Conservation (phyloP, 2,329 filamentous ascomycete genomes). For the Dendryphion nanum region DNA sequence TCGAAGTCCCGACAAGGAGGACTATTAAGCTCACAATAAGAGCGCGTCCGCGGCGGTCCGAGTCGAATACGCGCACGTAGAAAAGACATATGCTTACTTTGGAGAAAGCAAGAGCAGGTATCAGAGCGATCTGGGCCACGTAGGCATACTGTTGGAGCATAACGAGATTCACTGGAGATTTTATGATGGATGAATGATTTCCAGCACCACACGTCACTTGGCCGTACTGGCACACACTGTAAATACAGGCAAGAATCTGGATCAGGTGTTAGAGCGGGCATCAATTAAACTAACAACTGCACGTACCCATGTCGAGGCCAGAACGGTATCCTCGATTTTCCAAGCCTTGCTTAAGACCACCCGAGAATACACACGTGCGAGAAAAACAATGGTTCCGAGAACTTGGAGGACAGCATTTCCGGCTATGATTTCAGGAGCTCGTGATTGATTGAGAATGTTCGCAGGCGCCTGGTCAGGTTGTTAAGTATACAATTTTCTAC, state of each 20-base stretch:
- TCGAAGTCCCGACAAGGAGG: conserved; percentile 7
- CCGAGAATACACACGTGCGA: conserved; percentile 19
- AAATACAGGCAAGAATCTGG: conserved; percentile 16
- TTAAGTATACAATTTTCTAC: no score
- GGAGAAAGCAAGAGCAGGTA: conserved; percentile 13
- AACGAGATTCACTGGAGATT: conserved; percentile 5
- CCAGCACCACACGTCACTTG: conserved; percentile 17
- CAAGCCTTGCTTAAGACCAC: conserved; percentile 13
- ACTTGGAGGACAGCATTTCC: conserved; percentile 16
- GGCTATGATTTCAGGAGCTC: conserved; percentile 14
- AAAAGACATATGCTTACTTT: conserved; percentile 24
- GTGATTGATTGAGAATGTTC: conserved; percentile 7
- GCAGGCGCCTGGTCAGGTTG: neutral
- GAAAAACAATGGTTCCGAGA: conserved; percentile 15
- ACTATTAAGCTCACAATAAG: conserved; percentile 15
- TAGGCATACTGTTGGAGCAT: conserved; percentile 18
- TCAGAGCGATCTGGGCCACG: conserved; percentile 13
- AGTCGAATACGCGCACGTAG: conserved; percentile 21
- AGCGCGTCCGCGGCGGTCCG: conserved; percentile 12
- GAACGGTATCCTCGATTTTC: conserved; percentile 17
- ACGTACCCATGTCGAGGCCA: conserved; percentile 18
- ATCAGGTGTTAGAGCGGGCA: no score
- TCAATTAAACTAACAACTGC: neutral
- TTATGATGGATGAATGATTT: conserved; percentile 10
- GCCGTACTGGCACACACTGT: conserved; percentile 20